These are phyloP conservation scores for Lentinula edodes DNA, from an alignment of 768 basidiomycete genomes.

Conservation along the genomic window DNA sequence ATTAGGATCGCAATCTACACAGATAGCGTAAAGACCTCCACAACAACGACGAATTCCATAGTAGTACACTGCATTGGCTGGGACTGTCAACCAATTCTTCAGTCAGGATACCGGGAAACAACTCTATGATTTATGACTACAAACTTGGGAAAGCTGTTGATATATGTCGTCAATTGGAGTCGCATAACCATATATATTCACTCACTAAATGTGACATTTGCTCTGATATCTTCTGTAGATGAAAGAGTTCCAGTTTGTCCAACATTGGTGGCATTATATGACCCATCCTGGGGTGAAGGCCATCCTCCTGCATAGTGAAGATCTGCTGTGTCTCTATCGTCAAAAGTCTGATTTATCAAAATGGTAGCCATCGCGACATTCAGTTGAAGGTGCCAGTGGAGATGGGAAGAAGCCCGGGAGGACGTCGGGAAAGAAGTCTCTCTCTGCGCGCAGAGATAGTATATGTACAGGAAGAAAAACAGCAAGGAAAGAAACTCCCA, in stretches of 20 bases:
- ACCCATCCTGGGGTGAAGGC: slow-evolving; percentile 14
- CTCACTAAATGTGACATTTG: slow-evolving; percentile 25
- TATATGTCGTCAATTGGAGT: neutral
- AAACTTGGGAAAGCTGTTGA: slow-evolving; percentile 7
- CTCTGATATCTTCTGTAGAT: slow-evolving; percentile 17
- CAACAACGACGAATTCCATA: slow-evolving; percentile 22
- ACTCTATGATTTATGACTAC: neutral
- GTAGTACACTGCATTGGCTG: slow-evolving; percentile 23
- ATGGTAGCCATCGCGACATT: neutral
- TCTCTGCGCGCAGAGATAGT: neutral
- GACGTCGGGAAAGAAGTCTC: neutral
- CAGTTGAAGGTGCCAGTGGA: neutral
- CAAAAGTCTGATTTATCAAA: slow-evolving; percentile 17
- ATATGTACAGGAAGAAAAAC: neutral
- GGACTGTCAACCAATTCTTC: slow-evolving; percentile 8
- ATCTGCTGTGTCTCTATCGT: slow-evolving; percentile 17
- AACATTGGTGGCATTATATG: slow-evolving; percentile 22
- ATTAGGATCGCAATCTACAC: slow-evolving; percentile 27
- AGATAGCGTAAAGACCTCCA: slow-evolving; percentile 24
- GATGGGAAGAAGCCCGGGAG: neutral
- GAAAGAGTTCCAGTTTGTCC: slow-evolving; percentile 22
- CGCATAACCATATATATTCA: neutral
- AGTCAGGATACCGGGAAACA: neutral
- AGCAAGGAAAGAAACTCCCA: neutral
- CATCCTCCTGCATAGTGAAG: slow-evolving; percentile 18